Evolutionary conservation across 495 filamentous ascomycete genomes (phyloP), one percentile per base, ranked within the genome.

Genomic region (Penicillium pancosmium): DNA sequence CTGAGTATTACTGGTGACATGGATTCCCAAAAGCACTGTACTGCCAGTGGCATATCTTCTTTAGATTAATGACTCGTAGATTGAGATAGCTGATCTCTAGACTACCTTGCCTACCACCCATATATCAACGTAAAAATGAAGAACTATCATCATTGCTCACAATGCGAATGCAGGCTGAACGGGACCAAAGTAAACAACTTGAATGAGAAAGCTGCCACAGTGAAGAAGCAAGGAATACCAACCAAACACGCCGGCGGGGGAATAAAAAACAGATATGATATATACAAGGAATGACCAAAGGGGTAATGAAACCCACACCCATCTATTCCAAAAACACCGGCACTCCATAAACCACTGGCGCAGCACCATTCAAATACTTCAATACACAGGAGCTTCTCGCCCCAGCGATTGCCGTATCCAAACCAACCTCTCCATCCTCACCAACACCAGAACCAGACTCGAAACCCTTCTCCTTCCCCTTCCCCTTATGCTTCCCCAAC

Each of bases 281-380:
- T 41, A 36, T 12, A 57, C 19, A 36, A 13, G 40, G 12, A 40
- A n/a, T 19, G 44, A 21, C 3, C 1, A 34, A 51, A 52, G 21
- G 27, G 48, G 35, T 13, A 47, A 34, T 36, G 8, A 25, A 55
- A 60, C 19, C 57, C 41, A 60, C 31, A 55, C 48, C 51, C 43
- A n/a, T 52, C 74, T 67, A 82, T 57, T 73, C 72, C 61, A 98
- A 79, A 76, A 90, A 96, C 58, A 96, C 90, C 57, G 94, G 94
- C 68, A 98, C 85, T 2, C 94, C 94, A 80, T 98, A 98, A 43
- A 98, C 90, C 52, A 91, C 92, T 15, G 91, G 89, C 59, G 92
- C 92, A 11, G 93, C 94, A 0, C 91, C 94, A 66, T 95, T 98
- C 60, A 98, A 78, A 78, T 95, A 97, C 66, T 84, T 83, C 73